Percentiles rank a stretch among this genome's conserved stretches.
Conservation (phyloP, 345 rosid genomes). For the Cardiospermum halicacabum region DNA sequence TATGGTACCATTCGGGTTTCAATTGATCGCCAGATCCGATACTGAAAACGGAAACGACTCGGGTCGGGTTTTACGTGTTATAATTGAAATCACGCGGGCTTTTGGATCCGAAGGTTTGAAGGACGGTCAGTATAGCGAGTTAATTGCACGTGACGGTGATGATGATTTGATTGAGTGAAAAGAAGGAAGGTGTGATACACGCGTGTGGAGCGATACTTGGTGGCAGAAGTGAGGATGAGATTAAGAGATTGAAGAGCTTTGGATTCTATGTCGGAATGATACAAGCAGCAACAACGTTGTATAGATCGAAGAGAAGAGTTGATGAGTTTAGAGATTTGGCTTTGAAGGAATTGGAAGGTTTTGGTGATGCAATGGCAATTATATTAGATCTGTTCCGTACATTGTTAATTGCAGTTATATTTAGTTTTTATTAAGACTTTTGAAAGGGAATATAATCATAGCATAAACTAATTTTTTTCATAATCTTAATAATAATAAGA, state of each 20-base stretch:
- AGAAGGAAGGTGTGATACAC: conserved; percentile 42
- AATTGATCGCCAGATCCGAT: too few species aligned
- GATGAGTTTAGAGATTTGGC: conserved; percentile 29
- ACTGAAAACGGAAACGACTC: too few species aligned
- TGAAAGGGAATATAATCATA: too few species aligned
- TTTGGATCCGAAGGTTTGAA: conserved; percentile 44
- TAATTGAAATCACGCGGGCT: conserved; percentile 43
- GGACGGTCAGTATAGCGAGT: conserved; percentile 32
- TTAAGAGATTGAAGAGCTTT: conserved; percentile 42
- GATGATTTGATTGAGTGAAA: conserved; percentile 19
- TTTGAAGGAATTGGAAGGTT: conserved; percentile 24
- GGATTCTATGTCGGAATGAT: conserved; percentile 46
- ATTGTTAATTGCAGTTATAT: too few species aligned
- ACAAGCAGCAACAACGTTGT: conserved; percentile 31
- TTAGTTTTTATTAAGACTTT: too few species aligned
- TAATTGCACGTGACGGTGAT: background rate
- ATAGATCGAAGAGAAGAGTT: background rate
- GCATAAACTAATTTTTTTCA: too few species aligned
- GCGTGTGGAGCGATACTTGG: conserved; percentile 65
- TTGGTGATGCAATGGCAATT: too few species aligned
- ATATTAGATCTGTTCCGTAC: too few species aligned
- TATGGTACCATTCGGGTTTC: too few species aligned
- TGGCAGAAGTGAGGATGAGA: conserved; percentile 52
- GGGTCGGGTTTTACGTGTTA: conserved; percentile 34
- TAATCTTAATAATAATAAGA: too few species aligned